phyloP scores from a whole-genome alignment of 1,139 yeast genomes.

The Maudiozyma humilis region DNA sequence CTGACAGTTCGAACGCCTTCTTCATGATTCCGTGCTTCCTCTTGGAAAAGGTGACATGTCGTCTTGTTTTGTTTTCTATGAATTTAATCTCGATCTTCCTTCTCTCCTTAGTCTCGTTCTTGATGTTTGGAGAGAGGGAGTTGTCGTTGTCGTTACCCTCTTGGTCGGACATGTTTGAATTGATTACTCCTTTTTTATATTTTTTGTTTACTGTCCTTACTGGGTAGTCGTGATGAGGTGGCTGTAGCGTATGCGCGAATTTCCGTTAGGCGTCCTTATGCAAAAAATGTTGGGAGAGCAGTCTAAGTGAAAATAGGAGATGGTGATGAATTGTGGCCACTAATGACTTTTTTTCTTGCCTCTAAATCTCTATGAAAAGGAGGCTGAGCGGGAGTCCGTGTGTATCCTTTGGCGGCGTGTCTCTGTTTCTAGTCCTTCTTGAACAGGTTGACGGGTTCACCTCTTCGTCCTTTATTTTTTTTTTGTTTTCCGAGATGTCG shows the following conservation, averaged over 20 bases:
- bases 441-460: no score
- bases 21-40: constrained; percentile 99
- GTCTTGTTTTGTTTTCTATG: constrained; percentile 92
- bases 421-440: background rate
- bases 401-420: no score
- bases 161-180: constrained; percentile 5
- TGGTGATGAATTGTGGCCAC: background rate
- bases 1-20: constrained; percentile 92
- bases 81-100: constrained; percentile 95
- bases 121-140: constrained; percentile 5
- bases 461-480: no score
- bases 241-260: background rate
- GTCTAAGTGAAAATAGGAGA: background rate
- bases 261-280: background rate
- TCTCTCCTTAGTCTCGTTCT: constrained; percentile 44
- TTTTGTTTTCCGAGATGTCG: background rate
- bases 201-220: background rate
- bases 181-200: background rate
- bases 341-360: no score
- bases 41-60: constrained; percentile 86
- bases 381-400: no score
- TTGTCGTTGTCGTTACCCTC: constrained; percentile 6
- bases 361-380: background rate
- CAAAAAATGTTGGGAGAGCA: background rate
- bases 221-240: background rate